These are phyloP conservation scores for Yamadazyma endophytica DNA, from an alignment of 805 yeast genomes.

Conservation along the genomic window DNA sequence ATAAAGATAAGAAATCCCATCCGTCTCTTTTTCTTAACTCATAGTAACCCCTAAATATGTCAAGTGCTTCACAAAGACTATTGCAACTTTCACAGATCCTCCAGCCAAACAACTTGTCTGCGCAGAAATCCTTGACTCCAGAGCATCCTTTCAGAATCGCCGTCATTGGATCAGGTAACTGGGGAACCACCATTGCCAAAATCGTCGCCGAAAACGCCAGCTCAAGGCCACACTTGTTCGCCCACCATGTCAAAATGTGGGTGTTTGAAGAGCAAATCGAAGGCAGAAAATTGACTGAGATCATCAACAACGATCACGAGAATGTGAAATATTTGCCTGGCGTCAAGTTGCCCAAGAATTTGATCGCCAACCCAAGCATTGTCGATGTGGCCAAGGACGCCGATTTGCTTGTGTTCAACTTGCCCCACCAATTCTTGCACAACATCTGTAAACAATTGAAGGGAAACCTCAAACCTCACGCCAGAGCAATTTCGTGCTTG, in stretches of 20 bases:
- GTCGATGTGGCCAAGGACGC: slow-evolving; percentile 36
- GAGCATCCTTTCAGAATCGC: slow-evolving; percentile 30
- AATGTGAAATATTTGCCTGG: slow-evolving; percentile 44
- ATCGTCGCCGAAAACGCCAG: slow-evolving; percentile 40
- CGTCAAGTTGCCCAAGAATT: slow-evolving; percentile 37
- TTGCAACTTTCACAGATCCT: slow-evolving; percentile 25
- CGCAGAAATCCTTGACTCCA: slow-evolving; percentile 13
- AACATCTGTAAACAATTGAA: slow-evolving; percentile 34
- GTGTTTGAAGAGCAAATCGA: slow-evolving; percentile 39
- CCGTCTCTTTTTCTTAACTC: background rate
- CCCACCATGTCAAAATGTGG: slow-evolving; percentile 41
- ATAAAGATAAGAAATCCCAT: no score
- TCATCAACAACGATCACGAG: slow-evolving; percentile 40
- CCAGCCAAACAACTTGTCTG: slow-evolving; percentile 14
- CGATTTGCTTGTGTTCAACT: slow-evolving; percentile 41
- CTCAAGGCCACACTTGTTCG: slow-evolving; percentile 35
- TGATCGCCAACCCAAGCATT: slow-evolving; percentile 37
- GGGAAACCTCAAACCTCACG: slow-evolving; percentile 33
- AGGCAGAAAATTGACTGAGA: slow-evolving; percentile 39
- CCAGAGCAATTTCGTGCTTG: slow-evolving; percentile 43
- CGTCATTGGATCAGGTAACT: slow-evolving; percentile 44
- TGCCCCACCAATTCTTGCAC: slow-evolving; percentile 44
- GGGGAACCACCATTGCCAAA: slow-evolving; percentile 48
- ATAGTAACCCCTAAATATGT: slow-evolving; percentile 4
- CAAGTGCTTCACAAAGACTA: slow-evolving; percentile 22